phyloP scores from a whole-genome alignment of 495 filamentous ascomycete species.

The Penicillium paradoxum region DNA sequence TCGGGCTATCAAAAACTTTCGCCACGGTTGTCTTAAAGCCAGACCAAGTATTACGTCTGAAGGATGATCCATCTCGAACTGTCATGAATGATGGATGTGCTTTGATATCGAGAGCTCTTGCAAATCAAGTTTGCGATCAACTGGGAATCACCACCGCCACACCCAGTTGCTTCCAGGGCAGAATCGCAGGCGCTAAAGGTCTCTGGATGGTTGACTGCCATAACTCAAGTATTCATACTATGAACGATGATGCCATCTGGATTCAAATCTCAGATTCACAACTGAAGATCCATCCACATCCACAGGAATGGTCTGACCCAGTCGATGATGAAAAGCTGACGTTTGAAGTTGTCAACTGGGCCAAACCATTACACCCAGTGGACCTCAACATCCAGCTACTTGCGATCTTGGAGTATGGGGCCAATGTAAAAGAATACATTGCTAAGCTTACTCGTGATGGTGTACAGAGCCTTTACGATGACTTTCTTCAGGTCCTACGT shows the following conservation, averaged over 20 bases:
- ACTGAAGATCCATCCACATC: slow-evolving; percentile 67
- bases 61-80: slow-evolving; percentile 22
- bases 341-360: slow-evolving; percentile 66
- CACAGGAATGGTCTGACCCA: slow-evolving; percentile 33
- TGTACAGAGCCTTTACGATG: slow-evolving; percentile 43
- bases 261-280: slow-evolving; percentile 79
- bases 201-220: slow-evolving; percentile 73
- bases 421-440: slow-evolving; percentile 53
- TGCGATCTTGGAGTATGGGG: slow-evolving; percentile 66
- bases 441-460: slow-evolving; percentile 53
- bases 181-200: slow-evolving; percentile 83
- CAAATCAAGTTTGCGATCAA: slow-evolving; percentile 51
- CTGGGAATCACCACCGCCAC: slow-evolving; percentile 54
- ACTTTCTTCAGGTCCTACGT: slow-evolving; percentile 56
- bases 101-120: slow-evolving; percentile 61
- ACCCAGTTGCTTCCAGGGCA: slow-evolving; percentile 73
- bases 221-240: slow-evolving; percentile 14
- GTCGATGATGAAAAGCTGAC: slow-evolving; percentile 53
- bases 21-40: slow-evolving; percentile 45
- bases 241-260: slow-evolving; percentile 49
- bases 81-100: slow-evolving; percentile 85
- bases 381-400: slow-evolving; percentile 75
- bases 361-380: slow-evolving; percentile 57
- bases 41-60: slow-evolving; percentile 33
- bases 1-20: slow-evolving; percentile 43